Conservation (phyloP, 768 basidiomycete genomes). For the Boletus coccyginus region DNA sequence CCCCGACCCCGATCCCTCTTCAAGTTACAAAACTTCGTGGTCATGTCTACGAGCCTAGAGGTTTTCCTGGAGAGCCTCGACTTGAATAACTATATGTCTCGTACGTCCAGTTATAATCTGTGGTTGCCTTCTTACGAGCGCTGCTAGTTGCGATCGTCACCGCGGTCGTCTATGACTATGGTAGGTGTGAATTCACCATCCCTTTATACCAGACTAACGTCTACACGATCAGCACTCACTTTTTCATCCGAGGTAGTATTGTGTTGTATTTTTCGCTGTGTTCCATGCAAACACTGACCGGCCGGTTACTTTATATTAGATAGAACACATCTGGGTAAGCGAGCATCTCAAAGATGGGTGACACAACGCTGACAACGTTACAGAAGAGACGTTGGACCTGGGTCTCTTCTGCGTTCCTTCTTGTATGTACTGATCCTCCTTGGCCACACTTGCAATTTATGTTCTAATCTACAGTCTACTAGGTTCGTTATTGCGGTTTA, state of each 20-base stretch:
- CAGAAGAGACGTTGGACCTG: conserved; percentile 7
- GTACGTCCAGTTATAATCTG: not conserved
- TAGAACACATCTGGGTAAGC: conserved; percentile 10
- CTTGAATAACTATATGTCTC: conserved; percentile 4
- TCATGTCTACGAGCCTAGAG: conserved; percentile 3
- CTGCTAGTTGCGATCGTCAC: not conserved
- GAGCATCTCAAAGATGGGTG: not conserved
- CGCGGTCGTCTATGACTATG: not conserved
- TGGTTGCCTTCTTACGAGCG: not conserved
- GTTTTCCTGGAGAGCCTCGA: not conserved
- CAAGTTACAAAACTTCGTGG: not conserved
- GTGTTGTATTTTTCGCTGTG: not conserved
- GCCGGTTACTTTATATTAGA: not conserved
- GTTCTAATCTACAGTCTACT: not conserved
- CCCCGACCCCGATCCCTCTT: not conserved
- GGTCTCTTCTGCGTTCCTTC: conserved; percentile 2
- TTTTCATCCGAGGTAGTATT: conserved; percentile 5
- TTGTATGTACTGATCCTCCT: not conserved
- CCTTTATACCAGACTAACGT: not conserved
- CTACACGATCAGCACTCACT: conserved; percentile 2
- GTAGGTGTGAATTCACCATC: not conserved
- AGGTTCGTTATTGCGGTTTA: conserved; percentile 12
- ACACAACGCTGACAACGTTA: not conserved
- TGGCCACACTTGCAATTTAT: not conserved
- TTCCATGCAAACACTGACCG: not conserved